A percentile compares a stretch with the other conserved stretches of the same genome.
These are phyloP conservation scores for Bolboschoenoplectus hybrid DNA, from an alignment of 202 grass and related monocot species.

Conservation along the genomic window DNA sequence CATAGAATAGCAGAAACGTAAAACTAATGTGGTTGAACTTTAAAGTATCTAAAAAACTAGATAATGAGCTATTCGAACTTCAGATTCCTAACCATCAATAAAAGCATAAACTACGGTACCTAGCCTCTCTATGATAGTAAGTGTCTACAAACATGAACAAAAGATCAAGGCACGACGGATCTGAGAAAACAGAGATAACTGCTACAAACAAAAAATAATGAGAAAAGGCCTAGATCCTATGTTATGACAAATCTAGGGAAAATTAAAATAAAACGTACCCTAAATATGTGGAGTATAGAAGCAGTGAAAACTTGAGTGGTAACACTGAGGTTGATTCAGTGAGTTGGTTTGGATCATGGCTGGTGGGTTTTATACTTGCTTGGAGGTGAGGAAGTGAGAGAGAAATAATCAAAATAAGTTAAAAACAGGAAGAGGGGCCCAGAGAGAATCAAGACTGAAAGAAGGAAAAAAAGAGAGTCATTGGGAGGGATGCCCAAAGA, in stretches of 20 bases:
- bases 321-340: conserved; percentile 46
- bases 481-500: conserved; percentile 50
- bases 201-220: conserved; percentile 36
- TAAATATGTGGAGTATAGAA: conserved; percentile 36
- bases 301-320: conserved; percentile 44
- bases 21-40: background rate
- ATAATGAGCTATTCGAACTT: background rate
- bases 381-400: conserved; percentile 45
- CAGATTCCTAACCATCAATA: background rate
- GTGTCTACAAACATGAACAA: background rate
- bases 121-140: background rate
- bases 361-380: conserved; percentile 68
- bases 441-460: conserved; percentile 88
- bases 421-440: conserved; percentile 73
- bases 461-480: conserved; percentile 88
- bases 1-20: background rate
- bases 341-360: conserved; percentile 54
- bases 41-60: background rate
- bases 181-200: conserved; percentile 34
- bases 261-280: conserved; percentile 45
- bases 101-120: background rate
- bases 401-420: conserved; percentile 58
- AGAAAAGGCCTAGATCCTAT: conserved; percentile 29
- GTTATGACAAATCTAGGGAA: conserved; percentile 6
- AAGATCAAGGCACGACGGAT: conserved; percentile 30